Evolutionary conservation across 2,329 filamentous ascomycete genomes (phyloP), one percentile per base, ranked within the genome.

Genomic region (Diplodia mutila): DNA sequence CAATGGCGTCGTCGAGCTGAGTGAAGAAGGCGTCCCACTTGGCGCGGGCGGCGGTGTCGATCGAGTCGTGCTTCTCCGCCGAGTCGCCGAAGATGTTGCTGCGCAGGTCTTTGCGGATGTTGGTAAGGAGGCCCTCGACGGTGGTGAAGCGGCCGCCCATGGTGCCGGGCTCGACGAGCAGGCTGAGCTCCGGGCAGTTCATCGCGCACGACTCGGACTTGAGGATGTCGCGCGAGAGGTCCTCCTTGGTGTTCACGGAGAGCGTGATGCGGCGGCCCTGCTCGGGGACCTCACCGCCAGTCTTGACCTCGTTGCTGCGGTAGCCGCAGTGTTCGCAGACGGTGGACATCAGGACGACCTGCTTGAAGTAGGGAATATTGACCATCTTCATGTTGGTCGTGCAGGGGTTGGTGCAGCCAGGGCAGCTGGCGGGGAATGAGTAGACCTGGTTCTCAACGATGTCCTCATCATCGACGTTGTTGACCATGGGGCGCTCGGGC

Each of bases 341-440:
- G 2, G 94, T 98, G 73, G 90, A 94, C 92, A 97, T 98, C 73
- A 99, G 85, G 49, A 97, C 90, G 3, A 99, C 95, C 76, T 98
- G 92, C 82, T 97, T 97, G 84, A 99, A 99, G 81, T 97, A 91
- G 0, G 95, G 95, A 70, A 99, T 97, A 75, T 97, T 93, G 67
- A 98, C 93, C 90, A 97, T 97, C 84, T 97, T 97, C 93, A 97
- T 97, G 80, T 97, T 94, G 11, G 96, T 97, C 4, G 89, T 89
- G 81, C 94, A 97, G 4, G 88, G 83, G 79, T 91, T 91, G 75
- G 90, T 89, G 84, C 95, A 99, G 69, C 92, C 94, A 0, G 95
- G 95, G 79, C 95, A 99, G 68, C 89, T 91, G 7, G 94, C 90
- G 2, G 94, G 94, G 81, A 99, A 95, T 68, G 89, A 90, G 83